Percentiles rank a stretch among this genome's conserved stretches.
Evolutionary conservation across 805 yeast genomes (phyloP).

Genomic region (Cyberlindnera suaveolens): DNA sequence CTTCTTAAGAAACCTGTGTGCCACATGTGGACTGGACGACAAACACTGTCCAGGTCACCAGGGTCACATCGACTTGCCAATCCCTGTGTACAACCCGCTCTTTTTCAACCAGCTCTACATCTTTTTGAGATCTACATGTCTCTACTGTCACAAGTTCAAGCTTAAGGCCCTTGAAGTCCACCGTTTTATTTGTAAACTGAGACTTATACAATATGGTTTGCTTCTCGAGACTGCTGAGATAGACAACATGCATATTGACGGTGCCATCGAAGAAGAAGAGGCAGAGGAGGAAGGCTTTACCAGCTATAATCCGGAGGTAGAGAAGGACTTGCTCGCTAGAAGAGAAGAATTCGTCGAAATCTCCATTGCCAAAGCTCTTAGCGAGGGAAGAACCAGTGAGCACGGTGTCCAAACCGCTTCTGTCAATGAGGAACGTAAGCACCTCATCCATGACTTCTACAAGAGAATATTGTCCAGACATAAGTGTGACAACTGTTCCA

Average conservation of each 20-base stretch:
- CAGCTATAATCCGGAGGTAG: slow-evolving; percentile 30
- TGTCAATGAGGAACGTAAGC: slow-evolving; percentile 82
- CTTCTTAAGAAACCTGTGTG: slow-evolving; percentile 74
- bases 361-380: slow-evolving; percentile 67
- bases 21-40: slow-evolving; percentile 95
- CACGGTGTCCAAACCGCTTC: slow-evolving; percentile 77
- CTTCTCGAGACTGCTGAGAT: slow-evolving; percentile 70
- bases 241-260: slow-evolving; percentile 48
- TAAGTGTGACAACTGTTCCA: slow-evolving; percentile 92
- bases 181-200: slow-evolving; percentile 68
- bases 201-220: slow-evolving; percentile 82
- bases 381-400: slow-evolving; percentile 64
- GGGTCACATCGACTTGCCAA: slow-evolving; percentile 95
- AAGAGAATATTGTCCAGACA: slow-evolving; percentile 66
- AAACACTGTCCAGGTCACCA: slow-evolving; percentile 96
- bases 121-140: slow-evolving; percentile 76
- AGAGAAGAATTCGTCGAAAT: slow-evolving; percentile 67
- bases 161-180: slow-evolving; percentile 66
- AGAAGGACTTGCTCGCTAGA: slow-evolving; percentile 44
- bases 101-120: slow-evolving; percentile 89
- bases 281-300: slow-evolving; percentile 34
- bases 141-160: slow-evolving; percentile 85
- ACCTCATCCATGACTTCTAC: slow-evolving; percentile 66
- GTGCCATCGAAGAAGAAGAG: slow-evolving; percentile 41
- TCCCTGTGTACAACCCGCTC: slow-evolving; percentile 91